A percentile compares a stretch with the other conserved stretches of the same genome.
phyloP scores from a whole-genome alignment of 1,284 basidiomycete species.

The Leccinum angustisporum region DNA sequence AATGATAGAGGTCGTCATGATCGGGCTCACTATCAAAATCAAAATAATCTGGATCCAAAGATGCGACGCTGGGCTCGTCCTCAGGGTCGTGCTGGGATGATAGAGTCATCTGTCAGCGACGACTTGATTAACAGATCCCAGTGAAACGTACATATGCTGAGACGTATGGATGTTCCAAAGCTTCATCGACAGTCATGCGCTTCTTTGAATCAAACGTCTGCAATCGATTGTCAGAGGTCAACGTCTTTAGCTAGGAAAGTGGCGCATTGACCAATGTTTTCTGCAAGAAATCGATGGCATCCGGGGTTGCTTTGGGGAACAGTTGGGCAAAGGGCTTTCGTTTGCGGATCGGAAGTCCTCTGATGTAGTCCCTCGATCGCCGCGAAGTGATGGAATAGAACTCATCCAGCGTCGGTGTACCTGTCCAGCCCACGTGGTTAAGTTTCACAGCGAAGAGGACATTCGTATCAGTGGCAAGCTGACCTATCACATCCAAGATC shows the following conservation, averaged over 20 bases:
- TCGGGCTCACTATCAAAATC: conserved; percentile 71
- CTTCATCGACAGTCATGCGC: conserved; percentile 83
- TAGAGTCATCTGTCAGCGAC: conserved; percentile 8
- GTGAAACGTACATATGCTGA: conserved; percentile 51
- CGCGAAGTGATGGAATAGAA: conserved; percentile 85
- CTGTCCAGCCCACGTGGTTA: conserved; percentile 28
- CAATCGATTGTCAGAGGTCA: conserved; percentile 5
- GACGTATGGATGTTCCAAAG: conserved; percentile 77
- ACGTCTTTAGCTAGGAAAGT: not conserved
- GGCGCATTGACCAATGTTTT: conserved; percentile 67
- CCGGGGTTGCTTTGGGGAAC: conserved; percentile 69
- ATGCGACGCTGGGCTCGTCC: conserved; percentile 76
- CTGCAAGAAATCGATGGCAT: conserved; percentile 82
- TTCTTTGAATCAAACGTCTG: conserved; percentile 86
- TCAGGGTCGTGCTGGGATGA: conserved; percentile 71
- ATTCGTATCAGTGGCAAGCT: not conserved
- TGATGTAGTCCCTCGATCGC: conserved; percentile 83
- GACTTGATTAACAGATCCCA: conserved; percentile 1
- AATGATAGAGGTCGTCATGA: not conserved
- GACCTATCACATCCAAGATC: conserved; percentile 84
- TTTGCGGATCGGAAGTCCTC: conserved; percentile 72
- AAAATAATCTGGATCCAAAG: conserved; percentile 82
- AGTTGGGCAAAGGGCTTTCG: conserved; percentile 57
- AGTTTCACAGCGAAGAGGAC: not conserved
- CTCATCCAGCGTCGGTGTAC: conserved; percentile 83